Evolutionary conservation across 345 rosid species (phyloP).

Genomic region (Citrus cavaleriei): DNA sequence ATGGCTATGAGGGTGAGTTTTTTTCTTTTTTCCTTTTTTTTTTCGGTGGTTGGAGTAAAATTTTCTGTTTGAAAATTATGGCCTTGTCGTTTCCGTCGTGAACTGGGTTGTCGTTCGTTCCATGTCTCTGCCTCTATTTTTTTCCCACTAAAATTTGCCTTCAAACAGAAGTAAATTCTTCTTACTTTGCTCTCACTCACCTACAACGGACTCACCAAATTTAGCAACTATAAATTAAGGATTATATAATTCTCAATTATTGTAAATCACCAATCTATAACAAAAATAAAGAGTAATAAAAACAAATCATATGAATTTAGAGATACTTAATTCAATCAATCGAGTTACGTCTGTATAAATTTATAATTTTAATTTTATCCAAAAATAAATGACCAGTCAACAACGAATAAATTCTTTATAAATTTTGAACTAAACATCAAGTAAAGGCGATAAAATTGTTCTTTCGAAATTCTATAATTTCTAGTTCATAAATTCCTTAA

Average conservation of each 20-base stretch:
- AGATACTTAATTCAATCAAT: too few relatives aligned
- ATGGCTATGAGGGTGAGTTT: conserved; percentile 21
- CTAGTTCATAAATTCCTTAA: too few relatives aligned
- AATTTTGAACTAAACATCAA: too few relatives aligned
- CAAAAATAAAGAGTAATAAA: too few relatives aligned
- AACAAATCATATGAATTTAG: too few relatives aligned
- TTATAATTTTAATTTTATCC: too few relatives aligned
- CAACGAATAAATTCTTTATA: too few relatives aligned
- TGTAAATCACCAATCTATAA: too few relatives aligned
- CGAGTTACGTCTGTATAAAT: accelerated
- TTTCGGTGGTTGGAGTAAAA: conserved; percentile 33
- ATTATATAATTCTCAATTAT: neutral
- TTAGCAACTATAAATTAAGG: too few relatives aligned
- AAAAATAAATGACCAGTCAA: too few relatives aligned
- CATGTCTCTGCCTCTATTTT: neutral
- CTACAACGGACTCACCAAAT: neutral
- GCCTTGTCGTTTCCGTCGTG: neutral
- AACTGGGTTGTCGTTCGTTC: conserved; percentile 1
- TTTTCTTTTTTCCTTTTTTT: neutral
- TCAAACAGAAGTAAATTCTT: neutral
- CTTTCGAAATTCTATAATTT: too few relatives aligned
- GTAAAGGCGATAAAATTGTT: too few relatives aligned
- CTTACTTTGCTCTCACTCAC: neutral
- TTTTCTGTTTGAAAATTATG: neutral
- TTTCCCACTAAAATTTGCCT: neutral